These are phyloP conservation scores for Trametes punicea DNA, from an alignment of 768 basidiomycete genomes.

Conservation along the genomic window DNA sequence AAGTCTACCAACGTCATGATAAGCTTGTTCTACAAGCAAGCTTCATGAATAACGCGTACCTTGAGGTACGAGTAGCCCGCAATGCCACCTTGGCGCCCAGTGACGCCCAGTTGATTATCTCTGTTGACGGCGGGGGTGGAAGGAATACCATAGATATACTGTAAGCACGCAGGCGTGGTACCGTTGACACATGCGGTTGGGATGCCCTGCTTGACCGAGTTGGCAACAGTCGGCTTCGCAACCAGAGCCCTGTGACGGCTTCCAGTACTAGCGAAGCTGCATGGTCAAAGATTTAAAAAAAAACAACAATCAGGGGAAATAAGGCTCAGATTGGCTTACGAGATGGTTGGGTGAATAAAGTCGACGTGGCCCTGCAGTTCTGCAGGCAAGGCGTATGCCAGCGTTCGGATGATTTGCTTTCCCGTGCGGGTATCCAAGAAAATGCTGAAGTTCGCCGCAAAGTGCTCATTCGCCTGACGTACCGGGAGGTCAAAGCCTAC, in stretches of 20 bases:
- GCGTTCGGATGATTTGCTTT: constrained; percentile 25
- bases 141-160: constrained; percentile 29
- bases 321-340: constrained; percentile 16
- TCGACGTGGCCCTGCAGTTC: constrained; percentile 24
- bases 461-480: constrained; percentile 25
- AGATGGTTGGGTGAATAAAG: constrained; percentile 29
- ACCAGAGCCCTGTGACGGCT: constrained; percentile 25
- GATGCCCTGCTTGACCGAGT: constrained; percentile 15
- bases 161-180: constrained; percentile 30
- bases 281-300: not conserved
- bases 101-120: constrained; percentile 30
- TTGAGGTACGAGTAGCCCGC: constrained; percentile 20
- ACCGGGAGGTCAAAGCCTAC: constrained; percentile 23
- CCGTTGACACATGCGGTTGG: constrained; percentile 22
- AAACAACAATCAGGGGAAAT: not conserved
- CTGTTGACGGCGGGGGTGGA: constrained; percentile 16
- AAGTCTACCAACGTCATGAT: constrained; percentile 19
- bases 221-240: not conserved
- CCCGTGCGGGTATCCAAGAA: constrained; percentile 25
- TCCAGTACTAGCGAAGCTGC: not conserved
- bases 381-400: constrained; percentile 28
- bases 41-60: constrained; percentile 30
- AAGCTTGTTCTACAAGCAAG: not conserved
- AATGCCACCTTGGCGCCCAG: constrained; percentile 28
- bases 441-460: constrained; percentile 25